Evolutionary conservation across 306 rosid species (phyloP), one percentile per base, ranked within the genome.

Genomic region (Hippophae gyantsensis): DNA sequence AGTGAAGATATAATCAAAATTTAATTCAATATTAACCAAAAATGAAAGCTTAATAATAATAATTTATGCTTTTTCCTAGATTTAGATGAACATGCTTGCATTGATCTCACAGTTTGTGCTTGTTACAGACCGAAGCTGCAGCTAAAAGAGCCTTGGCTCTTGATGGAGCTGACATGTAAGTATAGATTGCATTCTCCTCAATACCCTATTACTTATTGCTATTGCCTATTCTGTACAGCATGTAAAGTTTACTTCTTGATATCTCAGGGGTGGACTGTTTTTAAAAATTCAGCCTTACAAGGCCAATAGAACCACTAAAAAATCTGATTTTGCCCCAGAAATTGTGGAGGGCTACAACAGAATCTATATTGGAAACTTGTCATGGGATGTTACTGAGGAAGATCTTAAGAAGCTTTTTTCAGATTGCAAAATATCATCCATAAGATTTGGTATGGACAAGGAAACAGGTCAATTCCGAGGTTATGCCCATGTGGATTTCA

Each of bases 131-230:
- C 2, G 95, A 83, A 73, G 90, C 95, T 56, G 99, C 99, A 6
- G 90, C 93, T 1, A 88, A 86, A 76, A 80, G 95, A 63, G 96
- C 96, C 50, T 72, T 88, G 92, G 90, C 93, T 57, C 74, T 84
- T 57, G 88, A 92, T 58, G 99, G 96, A 70, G 72, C 95, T 62
- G 96, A 92, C 79, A 92, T 92, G 99, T 92, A 57, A 92, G 95
- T 82, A 48, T 61, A 10, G 18, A 10, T 57, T 60, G 40, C 64
- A 57, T 62, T 62, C 66, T 54, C 57, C 56, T 45, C 23, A 52
- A 6, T 27, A 56, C n/a, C 7, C 11, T 32, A 32, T 2, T 54
- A 42, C 63, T 60, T 62, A 61, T 43, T 65, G 52, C 54, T 61
- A 5, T 60, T 57, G 13, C 44, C 13, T 13, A 45, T 32, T 50